Evolutionary conservation across 2,329 filamentous ascomycete species (phyloP).

Genomic region (Penicillium crustosum): DNA sequence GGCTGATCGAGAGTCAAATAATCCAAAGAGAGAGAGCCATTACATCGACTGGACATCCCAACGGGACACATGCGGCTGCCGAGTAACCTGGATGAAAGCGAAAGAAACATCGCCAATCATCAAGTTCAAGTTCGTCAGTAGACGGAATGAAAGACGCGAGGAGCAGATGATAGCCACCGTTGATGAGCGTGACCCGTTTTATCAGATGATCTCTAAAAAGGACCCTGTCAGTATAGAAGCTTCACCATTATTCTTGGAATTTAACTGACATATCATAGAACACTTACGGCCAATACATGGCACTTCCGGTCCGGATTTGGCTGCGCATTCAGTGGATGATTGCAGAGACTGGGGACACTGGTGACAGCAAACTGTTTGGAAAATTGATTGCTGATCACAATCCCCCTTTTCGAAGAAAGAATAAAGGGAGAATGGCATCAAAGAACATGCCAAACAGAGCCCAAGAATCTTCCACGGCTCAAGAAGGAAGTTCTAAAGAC

Average conservation of each 20-base stretch:
- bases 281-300: slow-evolving; percentile 4
- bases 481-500: background rate
- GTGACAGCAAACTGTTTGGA: background rate
- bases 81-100: slow-evolving; percentile 4
- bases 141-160: background rate
- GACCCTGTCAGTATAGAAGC: background rate
- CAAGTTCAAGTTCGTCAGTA: background rate
- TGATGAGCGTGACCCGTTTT: background rate
- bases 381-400: background rate
- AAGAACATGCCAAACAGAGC: background rate
- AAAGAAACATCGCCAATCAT: background rate
- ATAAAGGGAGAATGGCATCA: slow-evolving; percentile 7
- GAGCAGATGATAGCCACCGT: slow-evolving; percentile 2
- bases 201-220: background rate
- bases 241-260: background rate
- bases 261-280: slow-evolving; percentile 1
- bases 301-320: slow-evolving; percentile 5
- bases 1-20: background rate
- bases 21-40: background rate
- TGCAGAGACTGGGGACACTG: background rate
- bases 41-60: background rate
- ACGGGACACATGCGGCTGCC: background rate
- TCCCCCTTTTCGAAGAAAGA: background rate
- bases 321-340: background rate
- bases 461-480: background rate